Base-by-base conservation (phyloP, 371 early-diverging fungal genomes). In the Massospora cicadina region DNA sequence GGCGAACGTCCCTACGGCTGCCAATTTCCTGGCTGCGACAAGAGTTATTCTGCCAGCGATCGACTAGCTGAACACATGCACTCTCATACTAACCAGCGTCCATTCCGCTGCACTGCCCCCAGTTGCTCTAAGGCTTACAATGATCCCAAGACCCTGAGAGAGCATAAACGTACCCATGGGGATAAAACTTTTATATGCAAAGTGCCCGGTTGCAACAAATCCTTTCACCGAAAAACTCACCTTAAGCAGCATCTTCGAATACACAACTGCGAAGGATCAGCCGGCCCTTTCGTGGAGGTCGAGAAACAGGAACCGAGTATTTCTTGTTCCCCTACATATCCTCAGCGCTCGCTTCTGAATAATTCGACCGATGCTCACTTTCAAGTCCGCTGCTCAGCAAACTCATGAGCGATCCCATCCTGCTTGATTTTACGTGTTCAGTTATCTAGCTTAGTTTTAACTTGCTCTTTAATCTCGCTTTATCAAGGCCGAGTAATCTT, bases 171-270 rank as follows among this genome's bases (percentile, higher is more conserved):
- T 2, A 62, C 62, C 17, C 62, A 62, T 55, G 64, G 54, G 5
- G 55, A 64, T 24, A 64, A 54, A 29, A 55, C n/a, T 54, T 64
- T 54, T 30, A 2, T 64, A 21, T 64, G 64, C 29, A 55, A 55
- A 0, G 27, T 23, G n/a, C 63, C 66, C 13, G 75, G 75, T 28
- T 93, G 93, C 67, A 81, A 81, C 53, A 80, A 86, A 62, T 76
- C 80, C 27, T 93, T 91, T 72, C 89, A 88, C 70, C 75, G 90
- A 28, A 81, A 79, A 57, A 90, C 91, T 69, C 90, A 91, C 70
- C 73, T 91, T 59, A 86, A 88, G 69, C 74, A 91, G 25, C 91
- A 89, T 70, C 70, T 79, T 28, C 77, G 86, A 10, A 78, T 78
- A 62, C 81, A 81, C 64, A 78, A 79, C 1, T 69, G 73, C 31